Evolutionary conservation across 768 basidiomycete genomes (phyloP), one percentile per base, ranked within the genome.

Genomic region (Trametes villosa): DNA sequence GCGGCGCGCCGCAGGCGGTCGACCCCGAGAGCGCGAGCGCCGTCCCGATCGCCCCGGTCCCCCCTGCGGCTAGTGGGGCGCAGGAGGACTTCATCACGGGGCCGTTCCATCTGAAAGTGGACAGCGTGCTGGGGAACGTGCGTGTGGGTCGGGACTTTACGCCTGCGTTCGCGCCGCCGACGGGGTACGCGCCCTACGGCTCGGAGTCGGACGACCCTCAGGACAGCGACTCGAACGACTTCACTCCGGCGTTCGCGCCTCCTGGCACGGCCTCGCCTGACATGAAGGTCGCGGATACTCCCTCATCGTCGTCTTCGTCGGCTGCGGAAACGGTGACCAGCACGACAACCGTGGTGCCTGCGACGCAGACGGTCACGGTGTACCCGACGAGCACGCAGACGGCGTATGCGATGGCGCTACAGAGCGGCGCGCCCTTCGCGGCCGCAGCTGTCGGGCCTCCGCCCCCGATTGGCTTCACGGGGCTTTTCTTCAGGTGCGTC

Each of bases 401-500:
- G 34, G 40, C 49, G 55, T 57, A 55, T 40, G 33, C 45, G 30
- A 53, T 64, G 45, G 59, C 41, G 24, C 50, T 60, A 29, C 55
- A 57, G 45, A 57, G n/a, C 51, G 61, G 31, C 34, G 50, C 49
- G 12, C 45, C 61, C 6, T 34, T 63, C 20, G 31, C 40, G 3
- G 58, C 33, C 7, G 44, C 36, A 9, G 31, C 44, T 27, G 48
- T 17, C 24, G 31, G 55, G 26, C 34, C 45, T 13, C 33, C 41
- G 29, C 53, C 62, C 30, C 65, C 72, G 2, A 67, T 79, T 9
- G 77, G 76, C 1, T 80, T 81, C 63, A 66, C 70, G 4, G 80
- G 80, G 0, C 73, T 93, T 22, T 94, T 94, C 74, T 94, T 94
- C 76, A 91, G 89, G 89, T 87, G 69, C 17, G 46, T 27, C 27